Conservation (phyloP, 495 filamentous ascomycete species). For the Aspergillus sparsus region DNA sequence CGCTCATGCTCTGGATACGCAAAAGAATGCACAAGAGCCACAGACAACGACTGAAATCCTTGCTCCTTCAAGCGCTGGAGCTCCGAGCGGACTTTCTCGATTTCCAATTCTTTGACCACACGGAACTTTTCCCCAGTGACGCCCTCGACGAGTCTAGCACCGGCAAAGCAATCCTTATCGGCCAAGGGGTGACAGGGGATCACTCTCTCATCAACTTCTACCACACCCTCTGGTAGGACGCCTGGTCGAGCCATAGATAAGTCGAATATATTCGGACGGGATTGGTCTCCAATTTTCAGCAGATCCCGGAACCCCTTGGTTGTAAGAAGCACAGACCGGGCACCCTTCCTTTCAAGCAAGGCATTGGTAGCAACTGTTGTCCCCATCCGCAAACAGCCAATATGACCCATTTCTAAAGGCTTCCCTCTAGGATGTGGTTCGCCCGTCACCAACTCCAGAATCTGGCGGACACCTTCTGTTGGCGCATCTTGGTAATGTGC, state of each 20-base stretch:
- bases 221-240: slow-evolving; percentile 71
- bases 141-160: slow-evolving; percentile 43
- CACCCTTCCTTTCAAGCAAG: slow-evolving; percentile 91
- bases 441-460: slow-evolving; percentile 78
- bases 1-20: slow-evolving; percentile 57
- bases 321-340: slow-evolving; percentile 85
- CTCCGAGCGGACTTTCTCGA: slow-evolving; percentile 42
- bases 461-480: slow-evolving; percentile 85
- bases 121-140: slow-evolving; percentile 55
- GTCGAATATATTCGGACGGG: slow-evolving; percentile 81
- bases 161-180: slow-evolving; percentile 65
- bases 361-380: slow-evolving; percentile 90
- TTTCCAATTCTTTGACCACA: slow-evolving; percentile 45
- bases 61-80: slow-evolving; percentile 45
- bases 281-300: slow-evolving; percentile 84
- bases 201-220: slow-evolving; percentile 81
- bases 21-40: slow-evolving; percentile 57
- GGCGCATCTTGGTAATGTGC: slow-evolving; percentile 87
- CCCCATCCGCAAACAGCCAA: slow-evolving; percentile 86
- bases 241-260: slow-evolving; percentile 77
- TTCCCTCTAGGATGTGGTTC: slow-evolving; percentile 76
- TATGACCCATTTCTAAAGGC: slow-evolving; percentile 76
- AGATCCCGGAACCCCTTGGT: slow-evolving; percentile 94
- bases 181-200: slow-evolving; percentile 41
- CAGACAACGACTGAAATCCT: slow-evolving; percentile 52